Conservation (phyloP, 2,329 filamentous ascomycete species). For the Camillea tinctor region DNA sequence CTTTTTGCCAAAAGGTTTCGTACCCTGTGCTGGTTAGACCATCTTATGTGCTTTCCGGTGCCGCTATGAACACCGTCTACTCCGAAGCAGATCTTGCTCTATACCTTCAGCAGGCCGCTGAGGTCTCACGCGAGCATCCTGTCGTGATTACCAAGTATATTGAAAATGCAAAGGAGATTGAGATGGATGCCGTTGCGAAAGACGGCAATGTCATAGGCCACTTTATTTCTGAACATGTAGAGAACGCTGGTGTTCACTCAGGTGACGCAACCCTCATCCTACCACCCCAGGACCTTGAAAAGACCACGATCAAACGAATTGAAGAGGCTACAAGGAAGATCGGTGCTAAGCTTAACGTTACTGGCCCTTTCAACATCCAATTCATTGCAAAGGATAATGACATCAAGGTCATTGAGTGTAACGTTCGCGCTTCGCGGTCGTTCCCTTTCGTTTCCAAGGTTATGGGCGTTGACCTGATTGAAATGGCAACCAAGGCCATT, state of each 20-base stretch:
- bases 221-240: conserved; percentile 97
- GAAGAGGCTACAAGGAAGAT: conserved; percentile 96
- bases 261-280: conserved; percentile 95
- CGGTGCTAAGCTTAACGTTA: conserved; percentile 88
- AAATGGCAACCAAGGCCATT: conserved; percentile 98
- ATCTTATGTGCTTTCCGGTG: conserved; percentile 94
- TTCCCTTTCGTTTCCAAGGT: conserved; percentile 99
- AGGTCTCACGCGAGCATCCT: conserved; percentile 92
- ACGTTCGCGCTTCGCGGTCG: conserved; percentile 91
- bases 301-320: conserved; percentile 85
- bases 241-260: conserved; percentile 97
- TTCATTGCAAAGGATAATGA: conserved; percentile 99
- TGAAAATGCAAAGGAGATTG: conserved; percentile 98
- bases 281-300: conserved; percentile 88
- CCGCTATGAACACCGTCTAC: conserved; percentile 99
- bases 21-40: conserved; percentile 95
- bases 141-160: conserved; percentile 99
- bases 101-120: conserved; percentile 86
- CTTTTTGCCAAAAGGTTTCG: conserved; percentile 82
- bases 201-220: conserved; percentile 89
- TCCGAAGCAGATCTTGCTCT: conserved; percentile 87
- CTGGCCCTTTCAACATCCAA: conserved; percentile 97
- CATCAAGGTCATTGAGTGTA: conserved; percentile 99
- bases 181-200: conserved; percentile 96
- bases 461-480: conserved; percentile 95